phyloP scores from a whole-genome alignment of 768 basidiomycete species.

The Russula vinacea region DNA sequence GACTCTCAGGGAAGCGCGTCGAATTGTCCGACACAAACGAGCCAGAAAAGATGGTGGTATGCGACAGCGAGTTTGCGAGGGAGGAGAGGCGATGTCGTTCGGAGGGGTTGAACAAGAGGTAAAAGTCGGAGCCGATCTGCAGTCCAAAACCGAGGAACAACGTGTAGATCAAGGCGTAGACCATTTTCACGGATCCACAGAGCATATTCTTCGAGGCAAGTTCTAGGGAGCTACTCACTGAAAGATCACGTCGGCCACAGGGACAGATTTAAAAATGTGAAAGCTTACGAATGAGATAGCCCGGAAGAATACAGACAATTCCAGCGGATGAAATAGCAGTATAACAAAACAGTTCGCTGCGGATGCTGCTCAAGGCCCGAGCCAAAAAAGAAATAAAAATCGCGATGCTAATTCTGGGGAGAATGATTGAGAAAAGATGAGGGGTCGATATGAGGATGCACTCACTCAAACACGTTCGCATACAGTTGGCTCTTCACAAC shows the following conservation, averaged over 20 bases:
- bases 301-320: background rate
- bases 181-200: slow-evolving; percentile 79
- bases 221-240: no score
- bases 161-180: slow-evolving; percentile 79
- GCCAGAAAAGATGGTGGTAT: slow-evolving; percentile 53
- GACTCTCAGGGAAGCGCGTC: slow-evolving; percentile 41
- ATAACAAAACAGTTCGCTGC: no score
- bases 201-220: slow-evolving; percentile 42
- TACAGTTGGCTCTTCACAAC: no score
- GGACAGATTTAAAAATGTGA: slow-evolving; percentile 42
- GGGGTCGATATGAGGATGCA: no score
- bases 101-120: slow-evolving; percentile 59
- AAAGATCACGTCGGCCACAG: no score
- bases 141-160: slow-evolving; percentile 79
- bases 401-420: no score
- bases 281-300: no score
- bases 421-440: no score
- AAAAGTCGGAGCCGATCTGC: slow-evolving; percentile 78
- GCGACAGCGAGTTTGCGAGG: slow-evolving; percentile 49
- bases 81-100: slow-evolving; percentile 53
- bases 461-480: no score
- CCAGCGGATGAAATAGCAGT: background rate
- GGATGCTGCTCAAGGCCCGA: background rate
- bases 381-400: no score
- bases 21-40: slow-evolving; percentile 60